Conservation (phyloP, 1,139 yeast genomes). For the Magnusiomyces suaveolens region DNA sequence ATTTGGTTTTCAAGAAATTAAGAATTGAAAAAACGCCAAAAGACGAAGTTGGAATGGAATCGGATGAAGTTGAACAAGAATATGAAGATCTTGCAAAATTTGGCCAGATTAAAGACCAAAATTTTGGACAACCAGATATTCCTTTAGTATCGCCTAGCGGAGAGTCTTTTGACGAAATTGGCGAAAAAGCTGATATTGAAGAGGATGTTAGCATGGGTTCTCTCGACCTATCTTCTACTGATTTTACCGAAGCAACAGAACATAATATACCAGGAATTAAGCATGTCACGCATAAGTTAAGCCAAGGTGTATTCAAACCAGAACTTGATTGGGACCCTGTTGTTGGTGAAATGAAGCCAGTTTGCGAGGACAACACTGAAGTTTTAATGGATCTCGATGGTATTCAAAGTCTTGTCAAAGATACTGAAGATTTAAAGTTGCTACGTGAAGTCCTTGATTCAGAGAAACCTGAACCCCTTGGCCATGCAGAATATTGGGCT, state of each 20-base stretch:
- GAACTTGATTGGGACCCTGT: constrained; percentile 18
- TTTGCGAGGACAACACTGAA: constrained; percentile 38
- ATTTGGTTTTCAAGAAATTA: not conserved
- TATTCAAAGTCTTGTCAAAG: constrained; percentile 50
- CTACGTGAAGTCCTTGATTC: constrained; percentile 40
- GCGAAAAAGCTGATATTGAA: not conserved
- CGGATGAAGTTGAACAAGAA: not conserved
- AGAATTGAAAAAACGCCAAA: constrained; percentile 26
- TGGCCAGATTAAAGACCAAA: not conserved
- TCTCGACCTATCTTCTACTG: not conserved
- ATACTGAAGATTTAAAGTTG: constrained; percentile 59
- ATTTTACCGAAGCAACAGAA: not conserved
- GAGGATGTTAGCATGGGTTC: not conserved
- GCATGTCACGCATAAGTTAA: constrained; percentile 3
- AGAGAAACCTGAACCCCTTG: constrained; percentile 30
- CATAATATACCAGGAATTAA: not conserved
- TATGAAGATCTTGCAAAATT: not conserved
- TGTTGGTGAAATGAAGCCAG: constrained; percentile 38
- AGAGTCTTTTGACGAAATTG: not conserved
- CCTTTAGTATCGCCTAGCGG: not conserved
- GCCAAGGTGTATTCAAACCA: constrained; percentile 3
- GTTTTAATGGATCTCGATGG: constrained; percentile 40
- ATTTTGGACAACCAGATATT: not conserved
- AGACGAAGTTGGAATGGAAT: not conserved
- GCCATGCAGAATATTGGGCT: constrained; percentile 52